Evolutionary conservation across 169 alveolate genomes (phyloP).

Genomic region (Toxoplasma gondii): DNA sequence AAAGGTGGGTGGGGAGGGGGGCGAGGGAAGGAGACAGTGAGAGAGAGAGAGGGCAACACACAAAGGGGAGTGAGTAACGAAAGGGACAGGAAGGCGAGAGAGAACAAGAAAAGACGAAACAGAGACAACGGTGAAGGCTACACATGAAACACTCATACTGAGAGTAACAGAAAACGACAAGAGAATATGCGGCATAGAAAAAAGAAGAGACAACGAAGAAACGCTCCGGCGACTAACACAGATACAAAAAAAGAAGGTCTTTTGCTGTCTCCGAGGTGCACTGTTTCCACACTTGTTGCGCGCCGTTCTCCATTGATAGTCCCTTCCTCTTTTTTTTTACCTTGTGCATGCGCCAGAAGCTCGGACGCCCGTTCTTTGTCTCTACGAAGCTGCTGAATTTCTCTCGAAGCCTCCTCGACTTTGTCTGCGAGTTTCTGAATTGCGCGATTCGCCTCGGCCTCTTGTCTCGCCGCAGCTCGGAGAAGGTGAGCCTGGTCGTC

Average conservation of each 20-base stretch:
- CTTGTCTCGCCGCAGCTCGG: not conserved
- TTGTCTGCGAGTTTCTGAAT: not conserved
- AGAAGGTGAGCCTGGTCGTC: not conserved
- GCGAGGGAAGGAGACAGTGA: not conserved
- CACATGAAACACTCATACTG: not conserved
- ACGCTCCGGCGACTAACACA: not conserved
- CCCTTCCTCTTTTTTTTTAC: not conserved
- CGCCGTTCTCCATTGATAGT: not conserved
- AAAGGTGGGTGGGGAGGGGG: not conserved
- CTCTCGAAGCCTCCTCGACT: not conserved
- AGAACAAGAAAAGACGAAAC: not conserved
- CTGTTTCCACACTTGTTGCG: not conserved
- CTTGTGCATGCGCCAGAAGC: not conserved
- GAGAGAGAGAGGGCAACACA: not conserved
- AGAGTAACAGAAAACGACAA: not conserved
- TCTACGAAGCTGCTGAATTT: not conserved
- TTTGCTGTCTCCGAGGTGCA: not conserved
- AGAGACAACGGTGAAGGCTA: not conserved
- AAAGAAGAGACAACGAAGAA: not conserved
- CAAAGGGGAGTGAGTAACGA: not conserved
- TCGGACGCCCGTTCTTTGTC: not conserved
- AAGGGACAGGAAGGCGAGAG: not conserved
- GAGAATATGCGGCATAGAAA: not conserved
- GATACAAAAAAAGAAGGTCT: not conserved
- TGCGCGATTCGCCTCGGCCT: constrained; percentile 18